Evolutionary conservation across 495 filamentous ascomycete genomes (phyloP).

Genomic region (Rhypophila decipiens): DNA sequence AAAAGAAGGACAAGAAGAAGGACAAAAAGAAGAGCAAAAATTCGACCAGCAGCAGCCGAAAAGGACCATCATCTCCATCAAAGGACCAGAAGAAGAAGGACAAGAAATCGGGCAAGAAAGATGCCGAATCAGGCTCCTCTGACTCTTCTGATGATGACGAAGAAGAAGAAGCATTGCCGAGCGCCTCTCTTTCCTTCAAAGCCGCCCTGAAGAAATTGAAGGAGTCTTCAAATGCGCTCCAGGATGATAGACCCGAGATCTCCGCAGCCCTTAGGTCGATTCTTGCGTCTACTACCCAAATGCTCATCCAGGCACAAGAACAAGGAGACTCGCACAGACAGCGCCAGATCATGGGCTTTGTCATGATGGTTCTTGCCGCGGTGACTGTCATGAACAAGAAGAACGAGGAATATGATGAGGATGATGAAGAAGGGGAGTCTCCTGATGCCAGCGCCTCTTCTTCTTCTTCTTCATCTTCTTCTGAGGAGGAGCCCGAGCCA

Average conservation of each 20-base stretch:
- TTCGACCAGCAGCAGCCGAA: too few relatives aligned
- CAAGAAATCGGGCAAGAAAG: conserved; percentile 6
- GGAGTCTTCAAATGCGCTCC: not conserved
- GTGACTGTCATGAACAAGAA: not conserved
- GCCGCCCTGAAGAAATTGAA: conserved; percentile 6
- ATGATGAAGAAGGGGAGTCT: not conserved
- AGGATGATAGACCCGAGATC: not conserved
- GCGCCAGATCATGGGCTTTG: not conserved
- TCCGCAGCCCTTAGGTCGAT: not conserved
- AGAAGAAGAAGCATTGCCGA: too few relatives aligned
- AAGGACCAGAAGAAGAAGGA: conserved; percentile 11
- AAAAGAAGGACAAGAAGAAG: conserved; percentile 13
- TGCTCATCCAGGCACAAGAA: not conserved
- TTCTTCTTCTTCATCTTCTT: not conserved
- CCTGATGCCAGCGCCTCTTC: not conserved
- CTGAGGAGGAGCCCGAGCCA: conserved; percentile 1
- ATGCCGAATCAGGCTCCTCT: not conserved
- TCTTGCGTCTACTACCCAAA: not conserved
- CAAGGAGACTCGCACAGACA: not conserved
- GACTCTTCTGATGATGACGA: too few relatives aligned
- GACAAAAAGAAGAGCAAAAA: conserved; percentile 5
- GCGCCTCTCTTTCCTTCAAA: too few relatives aligned
- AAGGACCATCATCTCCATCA: too few relatives aligned
- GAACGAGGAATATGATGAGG: not conserved
- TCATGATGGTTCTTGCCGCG: not conserved